These are phyloP conservation scores for Gryganskiella cystojenkinii DNA, from an alignment of 192 early-diverging fungal species.

Conservation along the genomic window DNA sequence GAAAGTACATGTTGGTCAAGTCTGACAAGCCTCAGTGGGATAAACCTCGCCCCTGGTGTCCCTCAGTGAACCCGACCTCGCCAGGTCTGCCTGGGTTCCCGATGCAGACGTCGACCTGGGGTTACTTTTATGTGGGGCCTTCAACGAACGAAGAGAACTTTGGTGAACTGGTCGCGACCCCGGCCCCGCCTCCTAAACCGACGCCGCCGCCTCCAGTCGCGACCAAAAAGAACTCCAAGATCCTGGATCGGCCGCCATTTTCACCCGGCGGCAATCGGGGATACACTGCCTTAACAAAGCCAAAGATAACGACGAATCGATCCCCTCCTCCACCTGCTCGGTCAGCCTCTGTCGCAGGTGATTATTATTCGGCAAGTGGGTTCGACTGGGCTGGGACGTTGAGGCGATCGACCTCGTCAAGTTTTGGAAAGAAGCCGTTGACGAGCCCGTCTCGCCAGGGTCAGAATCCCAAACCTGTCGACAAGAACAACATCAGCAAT, in stretches of 20 bases:
- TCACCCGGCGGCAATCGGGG: slow-evolving; percentile 34
- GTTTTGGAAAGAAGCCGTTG: too few relatives aligned
- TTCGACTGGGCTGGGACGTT: slow-evolving; percentile 30
- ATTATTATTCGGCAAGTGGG: too few relatives aligned
- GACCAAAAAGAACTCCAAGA: slow-evolving; percentile 8
- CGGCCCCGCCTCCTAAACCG: slow-evolving; percentile 19
- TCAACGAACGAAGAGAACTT: slow-evolving; percentile 10
- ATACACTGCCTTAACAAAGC: slow-evolving; percentile 30
- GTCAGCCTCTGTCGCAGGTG: slow-evolving; percentile 26
- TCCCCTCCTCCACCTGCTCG: slow-evolving; percentile 11
- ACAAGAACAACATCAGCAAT: too few relatives aligned
- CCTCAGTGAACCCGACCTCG: slow-evolving; percentile 13
- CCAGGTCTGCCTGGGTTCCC: slow-evolving; percentile 46
- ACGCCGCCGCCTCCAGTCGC: slow-evolving; percentile 10
- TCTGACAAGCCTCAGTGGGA: slow-evolving; percentile 24
- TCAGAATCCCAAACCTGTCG: too few relatives aligned
- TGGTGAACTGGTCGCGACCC: slow-evolving; percentile 27
- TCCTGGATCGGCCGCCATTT: slow-evolving; percentile 34
- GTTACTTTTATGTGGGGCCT: slow-evolving; percentile 29
- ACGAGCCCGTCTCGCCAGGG: too few relatives aligned
- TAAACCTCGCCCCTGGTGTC: slow-evolving; percentile 42
- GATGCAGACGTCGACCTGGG: slow-evolving; percentile 34
- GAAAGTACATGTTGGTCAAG: slow-evolving; percentile 37
- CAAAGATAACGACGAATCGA: too few relatives aligned
- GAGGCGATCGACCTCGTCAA: slow-evolving; percentile 19